These are phyloP conservation scores for Hypomyces rosellus DNA, from an alignment of 2,329 filamentous ascomycete genomes.

Conservation along the genomic window DNA sequence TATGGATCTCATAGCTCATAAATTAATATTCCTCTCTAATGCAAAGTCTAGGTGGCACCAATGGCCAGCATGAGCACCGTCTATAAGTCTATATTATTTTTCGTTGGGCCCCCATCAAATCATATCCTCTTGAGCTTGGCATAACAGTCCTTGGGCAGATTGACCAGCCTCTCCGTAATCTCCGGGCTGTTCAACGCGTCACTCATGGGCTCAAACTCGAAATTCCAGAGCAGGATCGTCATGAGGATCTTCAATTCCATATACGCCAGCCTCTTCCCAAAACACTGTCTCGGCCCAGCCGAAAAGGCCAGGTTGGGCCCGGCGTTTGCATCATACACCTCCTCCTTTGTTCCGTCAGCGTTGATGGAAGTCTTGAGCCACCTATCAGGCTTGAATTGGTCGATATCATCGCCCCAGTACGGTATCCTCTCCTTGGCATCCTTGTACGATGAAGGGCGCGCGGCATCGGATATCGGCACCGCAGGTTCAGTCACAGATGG, in stretches of 20 bases:
- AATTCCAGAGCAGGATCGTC: conserved; percentile 33
- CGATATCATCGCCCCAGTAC: conserved; percentile 26
- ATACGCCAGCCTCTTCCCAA: conserved; percentile 31
- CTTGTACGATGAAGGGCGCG: conserved; percentile 20
- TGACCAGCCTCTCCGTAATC: conserved; percentile 19
- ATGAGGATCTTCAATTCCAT: conserved; percentile 30
- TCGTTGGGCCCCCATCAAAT: not conserved
- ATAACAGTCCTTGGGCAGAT: conserved; percentile 21
- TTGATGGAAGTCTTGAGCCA: conserved; percentile 24
- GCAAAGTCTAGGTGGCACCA: too few species aligned
- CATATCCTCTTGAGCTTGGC: conserved; percentile 17
- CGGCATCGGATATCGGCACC: conserved; percentile 21
- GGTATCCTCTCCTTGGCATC: conserved; percentile 20
- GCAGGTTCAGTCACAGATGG: conserved; percentile 23
- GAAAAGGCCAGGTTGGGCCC: conserved; percentile 33
- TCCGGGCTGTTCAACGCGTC: conserved; percentile 15
- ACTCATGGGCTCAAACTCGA: conserved; percentile 22
- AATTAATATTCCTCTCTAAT: too few species aligned
- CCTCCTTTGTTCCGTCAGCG: conserved; percentile 9
- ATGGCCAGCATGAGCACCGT: not conserved
- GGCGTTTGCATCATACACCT: conserved; percentile 25
- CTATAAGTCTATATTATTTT: not conserved
- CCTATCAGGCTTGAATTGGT: conserved; percentile 30
- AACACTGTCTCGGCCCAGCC: conserved; percentile 31
- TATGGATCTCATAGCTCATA: too few species aligned